Conservation (phyloP, 2,329 filamentous ascomycete genomes). For the Hymenoscyphus salicellus region DNA sequence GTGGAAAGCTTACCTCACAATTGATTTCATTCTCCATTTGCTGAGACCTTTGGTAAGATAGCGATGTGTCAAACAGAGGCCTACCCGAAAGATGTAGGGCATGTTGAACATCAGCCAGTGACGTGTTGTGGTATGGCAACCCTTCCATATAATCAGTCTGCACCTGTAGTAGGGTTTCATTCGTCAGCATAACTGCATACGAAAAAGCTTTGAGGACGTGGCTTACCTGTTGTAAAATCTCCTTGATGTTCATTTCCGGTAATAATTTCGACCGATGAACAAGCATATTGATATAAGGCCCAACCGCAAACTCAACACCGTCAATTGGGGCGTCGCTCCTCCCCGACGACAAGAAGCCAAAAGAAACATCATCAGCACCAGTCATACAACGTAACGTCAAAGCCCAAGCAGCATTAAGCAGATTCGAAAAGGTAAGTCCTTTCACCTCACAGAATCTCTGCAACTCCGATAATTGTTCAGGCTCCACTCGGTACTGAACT, state of each 20-base stretch:
- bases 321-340: constrained; percentile 43
- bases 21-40: not conserved
- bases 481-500: constrained; percentile 14
- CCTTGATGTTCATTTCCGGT: constrained; percentile 27
- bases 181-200: not conserved
- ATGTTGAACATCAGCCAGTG: constrained; percentile 41
- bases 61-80: constrained; percentile 20
- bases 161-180: constrained; percentile 15
- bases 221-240: constrained; percentile 19
- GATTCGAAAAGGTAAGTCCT: constrained; percentile 38
- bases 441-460: constrained; percentile 40
- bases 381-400: constrained; percentile 40
- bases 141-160: constrained; percentile 37
- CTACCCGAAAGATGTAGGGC: constrained; percentile 12
- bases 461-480: constrained; percentile 24
- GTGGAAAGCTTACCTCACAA: constrained; percentile 34
- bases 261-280: constrained; percentile 25
- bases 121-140: constrained; percentile 39
- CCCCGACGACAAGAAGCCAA: constrained; percentile 41
- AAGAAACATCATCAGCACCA: constrained; percentile 33
- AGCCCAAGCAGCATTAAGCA: constrained; percentile 40
- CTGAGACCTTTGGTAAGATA: constrained; percentile 15
- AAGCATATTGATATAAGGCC: constrained; percentile 43
- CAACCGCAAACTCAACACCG: constrained; percentile 45
- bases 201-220: not conserved